These are phyloP conservation scores for Porphyra umbilicalis DNA, from an alignment of 31 red algal species.

Conservation along the genomic window DNA sequence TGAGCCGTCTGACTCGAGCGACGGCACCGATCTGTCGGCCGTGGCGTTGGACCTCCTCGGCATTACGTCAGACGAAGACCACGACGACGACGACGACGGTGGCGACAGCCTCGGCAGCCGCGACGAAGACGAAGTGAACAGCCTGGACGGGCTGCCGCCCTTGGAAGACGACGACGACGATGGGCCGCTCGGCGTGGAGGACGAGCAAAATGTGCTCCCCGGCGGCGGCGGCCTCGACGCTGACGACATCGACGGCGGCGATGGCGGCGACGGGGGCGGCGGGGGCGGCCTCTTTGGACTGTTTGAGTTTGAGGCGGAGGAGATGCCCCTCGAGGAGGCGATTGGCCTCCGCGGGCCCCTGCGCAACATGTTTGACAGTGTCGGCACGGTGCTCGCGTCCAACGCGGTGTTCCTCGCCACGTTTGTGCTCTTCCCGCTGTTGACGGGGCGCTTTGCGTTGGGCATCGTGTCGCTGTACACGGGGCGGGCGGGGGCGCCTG, in stretches of 20 bases:
- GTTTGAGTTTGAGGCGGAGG: slow-evolving; percentile 84
- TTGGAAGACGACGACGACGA: slow-evolving; percentile 16
- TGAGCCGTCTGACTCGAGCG: background rate
- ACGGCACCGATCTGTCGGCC: background rate
- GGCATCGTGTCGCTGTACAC: slow-evolving; percentile 27
- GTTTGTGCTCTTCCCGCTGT: slow-evolving; percentile 70
- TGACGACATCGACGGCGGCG: slow-evolving; percentile 25
- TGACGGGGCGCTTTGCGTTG: slow-evolving; percentile 57
- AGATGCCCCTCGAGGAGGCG: slow-evolving; percentile 73
- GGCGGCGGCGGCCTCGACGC: slow-evolving; percentile 6
- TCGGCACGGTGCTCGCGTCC: slow-evolving; percentile 73
- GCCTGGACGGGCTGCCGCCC: background rate
- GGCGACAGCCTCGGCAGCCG: slow-evolving; percentile 35
- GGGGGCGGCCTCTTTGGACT: slow-evolving; percentile 67
- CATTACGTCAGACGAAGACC: slow-evolving; percentile 33
- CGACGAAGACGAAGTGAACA: slow-evolving; percentile 39
- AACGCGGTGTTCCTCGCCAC: slow-evolving; percentile 87
- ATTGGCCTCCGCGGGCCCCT: slow-evolving; percentile 89
- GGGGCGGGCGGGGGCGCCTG: background rate
- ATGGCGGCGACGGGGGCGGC: slow-evolving; percentile 20
- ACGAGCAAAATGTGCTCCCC: background rate
- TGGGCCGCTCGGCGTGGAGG: background rate
- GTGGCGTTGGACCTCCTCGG: slow-evolving; percentile 9
- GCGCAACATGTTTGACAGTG: slow-evolving; percentile 75
- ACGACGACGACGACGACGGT: slow-evolving; percentile 43